Base-by-base conservation (phyloP, 768 basidiomycete genomes). In the Scleroderma bovista region DNA sequence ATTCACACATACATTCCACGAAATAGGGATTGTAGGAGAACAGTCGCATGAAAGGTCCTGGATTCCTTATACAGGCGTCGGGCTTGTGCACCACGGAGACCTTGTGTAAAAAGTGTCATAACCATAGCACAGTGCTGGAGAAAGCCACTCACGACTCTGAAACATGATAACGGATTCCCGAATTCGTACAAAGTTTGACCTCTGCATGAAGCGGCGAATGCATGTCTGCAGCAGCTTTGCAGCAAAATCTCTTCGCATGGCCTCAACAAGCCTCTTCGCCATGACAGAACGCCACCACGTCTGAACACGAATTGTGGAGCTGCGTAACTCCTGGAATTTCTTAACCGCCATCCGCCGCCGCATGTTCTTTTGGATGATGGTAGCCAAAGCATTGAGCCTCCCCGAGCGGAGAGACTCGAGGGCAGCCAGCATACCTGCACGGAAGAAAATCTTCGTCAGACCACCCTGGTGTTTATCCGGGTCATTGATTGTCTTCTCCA, bases 361-460 rank as follows among this genome's bases (percentile, higher is more conserved):
- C 75, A 98, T 86, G 68, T 98, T 97, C 81, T 98, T 98, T 74
- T 98, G 96, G 3, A 99, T 87, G 46, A 96, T 80, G 12, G 93
- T 96, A 53, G 94, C 92, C 71, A 99, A 81, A 19, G 84, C 75
- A 63, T 95, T 94, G 47, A 98, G 78, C 51, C 89, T 78, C 52
- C 88, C 84, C 7, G 93, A 84, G 36, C 96, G 88, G 48, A 94
- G 76, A 15, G 90, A 82, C 70, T 99, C 96, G 40, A 99, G 77
- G 6, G 88, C 88, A 23, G 96, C 95, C 48, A 99, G 85, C 93
- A 98, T 97, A 55, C 96, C 96, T 12, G 96, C 94, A 52, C 96
- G 83, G 79, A 99, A 98, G 74, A 99, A 99, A 58, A 99, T 97
- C 72, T 99, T 99, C 23, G 91, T 98, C 24, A 93, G 77, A 58